phyloP scores from a whole-genome alignment of 192 early-diverging fungal species.

The Obelidium mucronatum region DNA sequence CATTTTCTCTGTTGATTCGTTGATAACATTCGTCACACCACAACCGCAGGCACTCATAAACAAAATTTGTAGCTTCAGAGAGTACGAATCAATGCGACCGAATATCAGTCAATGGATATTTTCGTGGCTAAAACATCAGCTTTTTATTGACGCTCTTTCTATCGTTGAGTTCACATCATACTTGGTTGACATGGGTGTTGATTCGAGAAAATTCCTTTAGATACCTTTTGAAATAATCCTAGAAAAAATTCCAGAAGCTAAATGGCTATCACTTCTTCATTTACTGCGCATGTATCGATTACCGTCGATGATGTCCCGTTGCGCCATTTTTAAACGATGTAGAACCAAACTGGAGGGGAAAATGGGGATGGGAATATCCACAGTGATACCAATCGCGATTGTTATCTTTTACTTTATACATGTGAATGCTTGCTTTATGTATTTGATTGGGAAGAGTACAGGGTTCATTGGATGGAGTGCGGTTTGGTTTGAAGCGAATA shows the following conservation, averaged over 20 bases:
- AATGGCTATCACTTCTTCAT: not conserved
- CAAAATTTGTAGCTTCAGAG: not conserved
- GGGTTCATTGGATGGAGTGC: slow-evolving; percentile 10
- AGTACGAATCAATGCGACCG: slow-evolving; percentile 13
- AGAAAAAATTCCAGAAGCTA: not conserved
- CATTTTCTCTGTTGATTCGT: not conserved
- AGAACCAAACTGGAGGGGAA: not conserved
- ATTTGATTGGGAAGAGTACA: slow-evolving; percentile 6
- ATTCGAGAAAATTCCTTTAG: not conserved
- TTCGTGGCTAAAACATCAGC: not conserved
- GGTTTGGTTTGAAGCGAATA: not conserved
- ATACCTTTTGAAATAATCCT: not conserved
- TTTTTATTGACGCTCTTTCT: slow-evolving; percentile 11
- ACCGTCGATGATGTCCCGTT: not conserved
- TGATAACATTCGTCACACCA: slow-evolving; percentile 1
- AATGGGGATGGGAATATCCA: not conserved
- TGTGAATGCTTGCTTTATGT: slow-evolving; percentile 34
- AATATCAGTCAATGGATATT: not conserved
- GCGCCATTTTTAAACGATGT: not conserved
- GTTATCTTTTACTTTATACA: slow-evolving; percentile 33
- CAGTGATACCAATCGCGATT: not conserved
- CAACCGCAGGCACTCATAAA: not conserved
- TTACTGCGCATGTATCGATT: not conserved
- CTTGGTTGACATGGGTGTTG: too few species aligned
- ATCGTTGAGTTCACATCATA: not conserved